Evolutionary conservation across 257 asterid genomes (phyloP), one percentile per base, ranked within the genome.

Genomic region (Asclepias syriaca): DNA sequence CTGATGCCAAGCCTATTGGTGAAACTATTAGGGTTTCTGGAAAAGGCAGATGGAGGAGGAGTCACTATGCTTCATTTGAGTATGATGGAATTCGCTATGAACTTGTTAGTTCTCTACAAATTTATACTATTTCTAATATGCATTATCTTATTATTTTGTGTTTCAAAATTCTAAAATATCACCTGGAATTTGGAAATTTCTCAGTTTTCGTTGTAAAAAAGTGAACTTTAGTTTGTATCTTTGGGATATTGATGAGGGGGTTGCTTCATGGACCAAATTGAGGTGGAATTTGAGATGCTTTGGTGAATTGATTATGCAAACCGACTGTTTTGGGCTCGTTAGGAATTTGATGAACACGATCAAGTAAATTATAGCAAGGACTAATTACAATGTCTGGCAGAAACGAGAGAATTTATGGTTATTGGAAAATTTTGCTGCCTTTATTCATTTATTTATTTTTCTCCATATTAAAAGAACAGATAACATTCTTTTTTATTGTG

Each of bases 1-100:
- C 72, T 69, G 96, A 86, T 37, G 98, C 95, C 15, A 77, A 70
- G 70, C 93, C 98, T 50, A 14, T 93, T 56, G 98, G 97, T 4
- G 85, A 88, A 18, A 84, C 72, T 55, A 57, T 85, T 84, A 85
- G 88, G 90, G 82, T 78, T 84, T 83, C 92, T 1, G 96, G 94
- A 14, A 88, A 87, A 69, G 98, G 96, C 18, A 78, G 81, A 48
- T 82, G 89, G 66, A 84, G 69, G 75, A 81, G 73, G 79, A 82
- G 53, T 13, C 89, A 84, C 54, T 93, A 66, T 24, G 72, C 59
- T 8, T 78, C 88, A 0, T 93, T 91, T 54, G 97, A 93, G 74
- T 89, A 84, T 70, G 97, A 93, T 50, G 95, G 96, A 11, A 45
- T 73, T 56, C 93, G 86, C 29, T 93, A 86, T 74, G 85, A 91